Evolutionary conservation across 2,329 filamentous ascomycete species (phyloP), one percentile per base, ranked within the genome.

Genomic region (Epichloe typhina): DNA sequence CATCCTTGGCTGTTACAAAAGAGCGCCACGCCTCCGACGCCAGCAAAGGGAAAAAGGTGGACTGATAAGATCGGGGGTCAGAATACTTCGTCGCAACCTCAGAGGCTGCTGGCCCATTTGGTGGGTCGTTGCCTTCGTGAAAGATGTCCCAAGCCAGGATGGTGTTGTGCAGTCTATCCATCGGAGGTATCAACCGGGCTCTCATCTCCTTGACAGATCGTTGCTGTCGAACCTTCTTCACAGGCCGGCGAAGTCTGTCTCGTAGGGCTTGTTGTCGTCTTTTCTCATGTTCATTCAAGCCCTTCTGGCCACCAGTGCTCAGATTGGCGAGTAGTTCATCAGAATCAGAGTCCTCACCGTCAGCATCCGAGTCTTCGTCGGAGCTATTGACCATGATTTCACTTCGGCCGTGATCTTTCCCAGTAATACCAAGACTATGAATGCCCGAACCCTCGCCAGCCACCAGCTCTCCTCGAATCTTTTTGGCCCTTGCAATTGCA

Each of bases 81-180:
- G 73, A 66, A 67, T 95, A 98, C 0, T 80, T 80, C 54, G 87
- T 84, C 5, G 84, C 82, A 11, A 98, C 91, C 50, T 80, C 74
- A 45, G 76, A 80, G 61, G 91, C 95, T 43, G 80, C 75, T 46
- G 83, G 82, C 15, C 80, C 80, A 48, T 80, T 83, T 0, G 93
- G 90, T 5, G 93, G 93, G 53, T 90, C 86, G 60, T 90, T 88
- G 31, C 89, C 88, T 44, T 82, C 73, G 61, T 95, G 86, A 66
- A 96, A 98, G 57, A 94, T 95, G 57, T 98, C 87, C 93, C 93
- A 98, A 51, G 85, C 79, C 3, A 98, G 78, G 47, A 98, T 88
- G 17, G 84, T 84, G 59, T 86, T 83, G 64, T 97, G 93, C 33
- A 98, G 70, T 15, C 80, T 75, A 38, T 88, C 84, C 69, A 98